These are phyloP conservation scores for Tetrahymena borealis DNA, from an alignment of 73 alveolate genomes.

Conservation along the genomic window DNA sequence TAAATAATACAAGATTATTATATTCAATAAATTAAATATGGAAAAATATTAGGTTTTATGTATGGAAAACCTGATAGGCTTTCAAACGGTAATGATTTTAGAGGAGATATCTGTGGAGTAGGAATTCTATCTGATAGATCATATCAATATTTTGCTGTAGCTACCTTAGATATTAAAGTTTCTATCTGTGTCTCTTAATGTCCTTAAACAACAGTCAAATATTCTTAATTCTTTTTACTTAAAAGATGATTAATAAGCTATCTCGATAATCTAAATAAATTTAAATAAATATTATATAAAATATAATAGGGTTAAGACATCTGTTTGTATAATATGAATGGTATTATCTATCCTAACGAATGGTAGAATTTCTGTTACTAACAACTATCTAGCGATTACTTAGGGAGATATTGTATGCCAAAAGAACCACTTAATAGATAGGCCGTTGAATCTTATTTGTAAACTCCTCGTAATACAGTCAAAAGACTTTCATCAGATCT, in stretches of 20 bases:
- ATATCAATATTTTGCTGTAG: slow-evolving; percentile 33
- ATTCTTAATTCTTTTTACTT: too few relatives aligned
- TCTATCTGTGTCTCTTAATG: slow-evolving; percentile 33
- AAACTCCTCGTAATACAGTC: slow-evolving; percentile 6
- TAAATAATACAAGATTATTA: neutral
- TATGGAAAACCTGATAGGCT: slow-evolving; percentile 38
- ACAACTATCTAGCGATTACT: slow-evolving; percentile 14
- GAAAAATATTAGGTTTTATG: neutral
- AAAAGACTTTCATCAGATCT: slow-evolving; percentile 38
- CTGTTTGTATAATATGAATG: neutral
- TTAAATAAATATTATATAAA: slow-evolving; percentile 13
- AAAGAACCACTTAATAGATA: slow-evolving; percentile 36
- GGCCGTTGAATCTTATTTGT: slow-evolving; percentile 6
- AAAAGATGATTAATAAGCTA: too few relatives aligned
- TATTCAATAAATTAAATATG: neutral
- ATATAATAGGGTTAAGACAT: slow-evolving; percentile 12
- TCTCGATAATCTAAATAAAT: too few relatives aligned
- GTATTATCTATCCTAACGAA: neutral
- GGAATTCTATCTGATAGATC: slow-evolving; percentile 12
- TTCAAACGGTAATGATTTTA: slow-evolving; percentile 36
- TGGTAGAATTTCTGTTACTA: slow-evolving; percentile 10
- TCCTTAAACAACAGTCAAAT: slow-evolving; percentile 30
- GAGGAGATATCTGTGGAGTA: slow-evolving; percentile 45
- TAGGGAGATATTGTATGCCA: slow-evolving; percentile 36
- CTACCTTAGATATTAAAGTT: slow-evolving; percentile 15